These are phyloP conservation scores for Castanospermum australe DNA, from an alignment of 306 rosid species.

Conservation along the genomic window DNA sequence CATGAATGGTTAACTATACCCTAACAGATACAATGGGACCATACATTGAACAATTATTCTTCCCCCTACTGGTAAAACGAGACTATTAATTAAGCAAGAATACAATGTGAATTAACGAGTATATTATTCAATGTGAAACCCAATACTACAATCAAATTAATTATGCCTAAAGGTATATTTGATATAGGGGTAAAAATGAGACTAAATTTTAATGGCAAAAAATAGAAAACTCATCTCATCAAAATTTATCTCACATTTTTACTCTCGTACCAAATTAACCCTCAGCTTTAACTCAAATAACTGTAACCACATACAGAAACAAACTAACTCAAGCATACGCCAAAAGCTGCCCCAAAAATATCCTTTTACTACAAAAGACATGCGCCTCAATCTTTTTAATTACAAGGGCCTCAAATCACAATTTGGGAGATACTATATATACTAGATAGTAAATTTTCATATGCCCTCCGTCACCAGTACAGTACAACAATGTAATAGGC, in stretches of 20 bases:
- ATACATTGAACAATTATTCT: background rate
- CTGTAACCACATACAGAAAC: background rate
- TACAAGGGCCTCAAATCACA: background rate
- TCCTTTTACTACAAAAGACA: background rate
- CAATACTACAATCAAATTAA: background rate
- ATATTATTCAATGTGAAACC: background rate
- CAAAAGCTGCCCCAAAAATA: background rate
- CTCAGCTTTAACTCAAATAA: background rate
- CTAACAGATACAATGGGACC: background rate
- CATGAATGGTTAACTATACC: background rate
- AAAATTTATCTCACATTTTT: too few species aligned
- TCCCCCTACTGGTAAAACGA: background rate
- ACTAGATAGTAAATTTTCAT: background rate
- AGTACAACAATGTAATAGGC: too few species aligned
- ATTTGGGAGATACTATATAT: background rate
- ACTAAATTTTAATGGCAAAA: too few species aligned
- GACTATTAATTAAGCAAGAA: background rate
- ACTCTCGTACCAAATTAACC: too few species aligned
- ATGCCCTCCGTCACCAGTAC: too few species aligned
- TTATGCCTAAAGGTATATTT: too few species aligned
- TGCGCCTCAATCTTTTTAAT: background rate
- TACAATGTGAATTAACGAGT: background rate
- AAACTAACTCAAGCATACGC: rapidly evolving
- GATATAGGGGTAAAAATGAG: too few species aligned
- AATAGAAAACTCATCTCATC: too few species aligned